These are phyloP conservation scores for Aspergillus jensenii DNA, from an alignment of 2,329 filamentous ascomycete species.

Conservation along the genomic window DNA sequence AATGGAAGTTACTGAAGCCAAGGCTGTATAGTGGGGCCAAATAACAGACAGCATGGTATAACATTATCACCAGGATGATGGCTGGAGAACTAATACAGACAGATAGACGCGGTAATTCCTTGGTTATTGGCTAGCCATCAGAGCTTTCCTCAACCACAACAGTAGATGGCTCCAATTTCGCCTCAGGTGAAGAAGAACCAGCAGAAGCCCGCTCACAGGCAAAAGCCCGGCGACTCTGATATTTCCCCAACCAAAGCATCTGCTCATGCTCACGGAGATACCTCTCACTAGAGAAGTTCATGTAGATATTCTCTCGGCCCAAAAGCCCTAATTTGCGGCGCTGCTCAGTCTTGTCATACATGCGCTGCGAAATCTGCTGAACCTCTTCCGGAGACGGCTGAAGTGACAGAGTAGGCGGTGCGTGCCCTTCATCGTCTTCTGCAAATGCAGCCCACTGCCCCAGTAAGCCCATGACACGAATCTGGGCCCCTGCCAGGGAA, in stretches of 20 bases:
- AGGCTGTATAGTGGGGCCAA: no score
- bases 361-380: conserved; percentile 53
- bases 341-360: conserved; percentile 59
- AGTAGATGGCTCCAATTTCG: not conserved
- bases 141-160: not conserved
- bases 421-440: conserved; percentile 44
- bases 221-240: conserved; percentile 14
- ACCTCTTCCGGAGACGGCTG: conserved; percentile 52
- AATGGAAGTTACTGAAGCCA: no score
- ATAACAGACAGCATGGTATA: no score
- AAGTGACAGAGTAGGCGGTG: conserved; percentile 44
- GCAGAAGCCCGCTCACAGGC: not conserved
- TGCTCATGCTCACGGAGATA: conserved; percentile 63
- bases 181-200: not conserved
- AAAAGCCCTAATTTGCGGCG: conserved; percentile 58
- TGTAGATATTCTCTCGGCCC: conserved; percentile 57
- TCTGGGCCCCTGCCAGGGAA: conserved; percentile 60
- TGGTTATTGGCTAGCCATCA: not conserved
- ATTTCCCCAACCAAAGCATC: conserved; percentile 52
- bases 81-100: no score
- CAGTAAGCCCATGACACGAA: conserved; percentile 60
- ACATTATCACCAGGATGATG: no score
- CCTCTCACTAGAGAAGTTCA: conserved; percentile 57
- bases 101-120: no score
- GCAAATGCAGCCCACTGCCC: conserved; percentile 61